Conservation (phyloP, 2,329 filamentous ascomycete species). For the Pyrenochaeta sp. region DNA sequence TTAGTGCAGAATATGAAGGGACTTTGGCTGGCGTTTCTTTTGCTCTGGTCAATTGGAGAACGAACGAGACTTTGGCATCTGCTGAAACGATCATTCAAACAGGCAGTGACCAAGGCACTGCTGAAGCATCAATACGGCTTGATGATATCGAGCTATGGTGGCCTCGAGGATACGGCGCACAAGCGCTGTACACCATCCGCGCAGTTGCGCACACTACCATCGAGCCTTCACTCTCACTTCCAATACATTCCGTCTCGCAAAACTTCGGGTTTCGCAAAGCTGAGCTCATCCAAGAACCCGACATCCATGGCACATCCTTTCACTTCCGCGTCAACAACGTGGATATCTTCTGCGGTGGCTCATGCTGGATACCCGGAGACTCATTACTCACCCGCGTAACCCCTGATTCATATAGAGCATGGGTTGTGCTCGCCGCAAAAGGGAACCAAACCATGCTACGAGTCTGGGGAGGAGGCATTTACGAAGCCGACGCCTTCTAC, state of each 20-base stretch:
- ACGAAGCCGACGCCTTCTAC: constrained; percentile 77
- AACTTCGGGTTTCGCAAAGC: constrained; percentile 67
- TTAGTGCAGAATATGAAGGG: constrained; percentile 1
- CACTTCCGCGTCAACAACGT: constrained; percentile 80
- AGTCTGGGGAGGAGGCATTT: constrained; percentile 83
- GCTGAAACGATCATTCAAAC: background rate
- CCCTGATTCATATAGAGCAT: constrained; percentile 71
- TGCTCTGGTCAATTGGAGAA: background rate
- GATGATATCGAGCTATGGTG: constrained; percentile 75
- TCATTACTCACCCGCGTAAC: constrained; percentile 77
- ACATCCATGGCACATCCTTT: constrained; percentile 74
- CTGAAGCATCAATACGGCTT: constrained; percentile 50
- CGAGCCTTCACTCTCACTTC: background rate
- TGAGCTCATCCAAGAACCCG: constrained; percentile 56
- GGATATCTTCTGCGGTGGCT: constrained; percentile 81
- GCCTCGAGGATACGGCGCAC: constrained; percentile 76
- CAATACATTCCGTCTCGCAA: constrained; percentile 6
- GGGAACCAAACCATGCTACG: constrained; percentile 84
- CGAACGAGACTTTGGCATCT: background rate
- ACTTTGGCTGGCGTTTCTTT: background rate
- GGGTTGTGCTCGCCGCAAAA: constrained; percentile 77
- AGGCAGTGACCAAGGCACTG: constrained; percentile 37
- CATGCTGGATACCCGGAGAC: constrained; percentile 85
- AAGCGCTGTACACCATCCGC: constrained; percentile 72
- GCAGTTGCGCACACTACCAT: constrained; percentile 2